A percentile compares a stretch with the other conserved stretches of the same genome.
Conservation (phyloP, 1,284 basidiomycete species). For the Cutaneotrichosporon sp. region DNA sequence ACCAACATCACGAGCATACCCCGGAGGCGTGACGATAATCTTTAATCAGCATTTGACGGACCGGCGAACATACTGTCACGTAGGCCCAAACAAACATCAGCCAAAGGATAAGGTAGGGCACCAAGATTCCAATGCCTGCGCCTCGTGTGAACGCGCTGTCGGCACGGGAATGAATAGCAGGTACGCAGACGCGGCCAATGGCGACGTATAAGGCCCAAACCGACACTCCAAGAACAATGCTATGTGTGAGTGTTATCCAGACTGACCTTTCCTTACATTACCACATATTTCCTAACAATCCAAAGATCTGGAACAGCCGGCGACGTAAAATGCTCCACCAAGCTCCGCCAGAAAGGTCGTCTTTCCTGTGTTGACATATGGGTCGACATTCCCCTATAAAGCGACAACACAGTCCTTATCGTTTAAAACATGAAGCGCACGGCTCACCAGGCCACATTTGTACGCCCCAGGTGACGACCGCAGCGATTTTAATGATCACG, state of each 20-base stretch:
- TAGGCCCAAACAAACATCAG: conserved; percentile 71
- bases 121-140: conserved; percentile 57
- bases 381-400: too few species aligned
- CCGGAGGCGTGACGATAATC: conserved; percentile 62
- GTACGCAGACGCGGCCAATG: conserved; percentile 60
- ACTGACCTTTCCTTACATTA: conserved; percentile 19
- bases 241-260: conserved; percentile 3
- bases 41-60: conserved; percentile 7
- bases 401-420: too few species aligned
- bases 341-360: neutral
- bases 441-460: too few species aligned
- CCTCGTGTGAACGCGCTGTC: conserved; percentile 51
- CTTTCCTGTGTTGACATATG: too few species aligned
- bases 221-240: conserved; percentile 30
- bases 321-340: neutral
- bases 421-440: too few species aligned
- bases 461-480: too few species aligned
- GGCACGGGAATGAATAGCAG: conserved; percentile 54
- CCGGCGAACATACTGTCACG: conserved; percentile 52
- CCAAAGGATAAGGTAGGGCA: conserved; percentile 58
- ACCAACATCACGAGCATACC: conserved; percentile 62
- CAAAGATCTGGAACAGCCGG: conserved; percentile 13
- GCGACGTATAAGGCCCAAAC: conserved; percentile 60
- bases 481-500: too few species aligned
- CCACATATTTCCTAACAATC: conserved; percentile 27